phyloP scores from a whole-genome alignment of 169 alveolate genomes.

The Plasmodium inui region DNA sequence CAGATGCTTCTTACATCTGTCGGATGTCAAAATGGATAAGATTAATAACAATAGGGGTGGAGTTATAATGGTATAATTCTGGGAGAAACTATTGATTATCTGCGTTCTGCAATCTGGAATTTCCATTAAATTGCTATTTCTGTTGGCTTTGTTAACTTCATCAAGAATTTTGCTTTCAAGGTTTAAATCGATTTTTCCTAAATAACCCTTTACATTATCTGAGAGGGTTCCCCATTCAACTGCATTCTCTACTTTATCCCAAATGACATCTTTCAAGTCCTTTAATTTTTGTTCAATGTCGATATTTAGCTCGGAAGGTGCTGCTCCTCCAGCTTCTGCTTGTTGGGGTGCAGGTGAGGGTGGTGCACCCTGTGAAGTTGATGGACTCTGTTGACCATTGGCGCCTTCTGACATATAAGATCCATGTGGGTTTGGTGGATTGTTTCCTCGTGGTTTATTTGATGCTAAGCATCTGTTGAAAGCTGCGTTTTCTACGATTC shows the following conservation, averaged over 20 bases:
- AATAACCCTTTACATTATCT: slow-evolving; percentile 9
- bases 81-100: not conserved
- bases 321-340: not conserved
- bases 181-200: not conserved
- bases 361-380: not conserved
- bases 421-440: not conserved
- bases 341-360: not conserved
- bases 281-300: slow-evolving; percentile 23
- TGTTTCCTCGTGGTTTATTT: not conserved
- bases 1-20: slow-evolving; percentile 8
- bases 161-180: slow-evolving; percentile 15
- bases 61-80: slow-evolving; percentile 14
- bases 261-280: slow-evolving; percentile 18
- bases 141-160: slow-evolving; percentile 7
- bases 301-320: not conserved
- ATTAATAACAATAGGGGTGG: slow-evolving; percentile 23
- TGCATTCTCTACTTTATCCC: slow-evolving; percentile 23
- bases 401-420: not conserved
- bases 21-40: slow-evolving; percentile 12
- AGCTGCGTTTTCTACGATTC: not conserved
- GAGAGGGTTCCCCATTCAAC: slow-evolving; percentile 20
- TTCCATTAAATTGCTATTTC: not conserved
- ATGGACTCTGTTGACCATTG: not conserved
- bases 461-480: slow-evolving; percentile 4
- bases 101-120: not conserved